Conservation (phyloP, 257 asterid genomes). For the Verbascum thapsus region DNA sequence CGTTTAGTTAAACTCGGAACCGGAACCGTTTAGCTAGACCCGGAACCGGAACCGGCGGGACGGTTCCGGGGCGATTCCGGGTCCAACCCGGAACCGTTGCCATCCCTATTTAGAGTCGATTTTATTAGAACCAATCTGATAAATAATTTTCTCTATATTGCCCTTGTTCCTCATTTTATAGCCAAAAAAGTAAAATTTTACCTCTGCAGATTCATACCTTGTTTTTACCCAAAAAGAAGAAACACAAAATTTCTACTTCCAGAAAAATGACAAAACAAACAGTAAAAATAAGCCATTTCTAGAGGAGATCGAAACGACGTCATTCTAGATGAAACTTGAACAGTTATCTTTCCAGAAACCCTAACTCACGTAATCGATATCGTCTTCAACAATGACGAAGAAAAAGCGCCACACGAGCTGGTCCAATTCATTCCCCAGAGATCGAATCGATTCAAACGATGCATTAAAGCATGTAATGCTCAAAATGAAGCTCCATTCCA, state of each 20-base stretch:
- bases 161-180: neutral
- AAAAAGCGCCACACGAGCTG: slow-evolving; percentile 54
- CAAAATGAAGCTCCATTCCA: slow-evolving; percentile 65
- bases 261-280: neutral
- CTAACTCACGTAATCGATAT: slow-evolving; percentile 46
- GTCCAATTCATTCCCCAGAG: slow-evolving; percentile 41
- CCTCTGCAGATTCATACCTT: slow-evolving; percentile 13
- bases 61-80: no score
- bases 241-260: neutral
- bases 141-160: no score
- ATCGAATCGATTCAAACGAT: slow-evolving; percentile 53
- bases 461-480: slow-evolving; percentile 59
- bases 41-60: no score
- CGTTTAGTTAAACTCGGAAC: no score
- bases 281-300: slow-evolving; percentile 1
- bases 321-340: slow-evolving; percentile 3
- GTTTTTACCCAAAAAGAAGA: neutral
- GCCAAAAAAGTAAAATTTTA: neutral
- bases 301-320: slow-evolving; percentile 23
- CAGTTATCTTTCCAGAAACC: slow-evolving; percentile 38
- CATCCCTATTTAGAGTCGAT: no score
- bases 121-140: no score
- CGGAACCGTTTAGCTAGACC: no score
- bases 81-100: no score
- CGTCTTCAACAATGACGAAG: slow-evolving; percentile 47